These are phyloP conservation scores for Dendrobium nobile DNA, from an alignment of 106 monocot species.

Conservation along the genomic window DNA sequence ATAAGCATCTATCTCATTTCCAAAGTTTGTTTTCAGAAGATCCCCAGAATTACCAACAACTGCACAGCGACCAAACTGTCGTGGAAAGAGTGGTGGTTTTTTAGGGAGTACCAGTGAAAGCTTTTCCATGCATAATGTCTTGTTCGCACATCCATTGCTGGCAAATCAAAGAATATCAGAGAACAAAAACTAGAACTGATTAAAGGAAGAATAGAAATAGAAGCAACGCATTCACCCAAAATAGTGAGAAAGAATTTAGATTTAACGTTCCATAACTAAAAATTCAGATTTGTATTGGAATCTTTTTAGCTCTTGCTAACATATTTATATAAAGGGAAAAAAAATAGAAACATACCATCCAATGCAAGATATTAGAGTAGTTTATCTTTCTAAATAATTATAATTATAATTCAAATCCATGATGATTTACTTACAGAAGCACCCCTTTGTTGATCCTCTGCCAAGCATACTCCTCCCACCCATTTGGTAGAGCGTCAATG, in stretches of 20 bases:
- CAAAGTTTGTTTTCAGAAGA: constrained; percentile 93
- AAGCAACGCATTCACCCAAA: not conserved
- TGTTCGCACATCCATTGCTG: constrained; percentile 81
- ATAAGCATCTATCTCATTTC: constrained; percentile 90
- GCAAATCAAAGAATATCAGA: not conserved
- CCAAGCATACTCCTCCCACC: constrained; percentile 98
- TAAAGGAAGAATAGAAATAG: not conserved
- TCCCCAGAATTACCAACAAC: constrained; percentile 99
- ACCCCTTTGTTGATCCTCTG: constrained; percentile 90
- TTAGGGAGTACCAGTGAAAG: constrained; percentile 81
- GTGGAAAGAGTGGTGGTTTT: constrained; percentile 71
- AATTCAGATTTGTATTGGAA: not conserved
- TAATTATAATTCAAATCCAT: not conserved
- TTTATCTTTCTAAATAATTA: not conserved
- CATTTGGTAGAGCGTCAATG: constrained; percentile 93
- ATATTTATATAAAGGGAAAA: not conserved
- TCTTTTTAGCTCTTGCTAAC: not conserved
- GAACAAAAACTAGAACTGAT: not conserved
- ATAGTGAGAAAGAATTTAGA: not conserved
- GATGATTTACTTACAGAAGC: constrained; percentile 54
- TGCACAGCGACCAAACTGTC: constrained; percentile 83
- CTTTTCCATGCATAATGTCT: constrained; percentile 83
- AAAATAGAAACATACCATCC: not conserved
- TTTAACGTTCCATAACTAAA: not conserved
- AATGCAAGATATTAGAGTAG: not conserved